Evolutionary conservation across 495 filamentous ascomycete genomes (phyloP).

Genomic region (Penicillium manginii): DNA sequence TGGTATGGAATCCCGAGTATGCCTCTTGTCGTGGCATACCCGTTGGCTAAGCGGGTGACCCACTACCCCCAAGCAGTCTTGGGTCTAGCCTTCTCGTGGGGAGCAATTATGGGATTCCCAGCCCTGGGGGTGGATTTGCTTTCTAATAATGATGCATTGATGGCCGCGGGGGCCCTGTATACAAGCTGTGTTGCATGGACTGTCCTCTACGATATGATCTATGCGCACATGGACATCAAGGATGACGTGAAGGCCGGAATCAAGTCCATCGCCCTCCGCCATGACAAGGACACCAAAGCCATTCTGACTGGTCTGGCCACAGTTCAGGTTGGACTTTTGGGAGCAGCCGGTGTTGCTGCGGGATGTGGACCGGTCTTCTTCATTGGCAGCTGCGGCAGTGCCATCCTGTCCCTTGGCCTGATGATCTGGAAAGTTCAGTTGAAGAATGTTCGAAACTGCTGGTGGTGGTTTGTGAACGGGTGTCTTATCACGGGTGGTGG

Average conservation of each 20-base stretch:
- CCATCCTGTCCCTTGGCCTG: constrained; percentile 69
- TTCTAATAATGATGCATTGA: constrained; percentile 62
- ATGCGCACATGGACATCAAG: constrained; percentile 97
- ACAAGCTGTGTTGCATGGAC: constrained; percentile 91
- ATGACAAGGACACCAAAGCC: constrained; percentile 85
- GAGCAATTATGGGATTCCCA: constrained; percentile 94
- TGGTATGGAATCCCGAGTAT: constrained; percentile 87
- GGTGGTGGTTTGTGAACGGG: constrained; percentile 94
- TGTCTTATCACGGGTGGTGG: constrained; percentile 70
- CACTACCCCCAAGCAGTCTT: constrained; percentile 94
- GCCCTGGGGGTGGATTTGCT: constrained; percentile 85
- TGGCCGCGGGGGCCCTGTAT: constrained; percentile 76
- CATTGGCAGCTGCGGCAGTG: constrained; percentile 81
- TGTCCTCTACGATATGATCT: constrained; percentile 96
- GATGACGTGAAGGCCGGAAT: constrained; percentile 93
- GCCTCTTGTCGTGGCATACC: constrained; percentile 80
- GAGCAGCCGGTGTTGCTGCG: constrained; percentile 69
- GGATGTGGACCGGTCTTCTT: constrained; percentile 88
- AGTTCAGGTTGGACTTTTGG: constrained; percentile 78
- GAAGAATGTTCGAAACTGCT: constrained; percentile 83
- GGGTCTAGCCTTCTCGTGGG: constrained; percentile 95
- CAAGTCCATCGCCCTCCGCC: constrained; percentile 90
- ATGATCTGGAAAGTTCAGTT: constrained; percentile 92
- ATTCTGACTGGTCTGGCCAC: constrained; percentile 77
- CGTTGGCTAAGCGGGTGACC: constrained; percentile 90